A percentile compares a stretch with the other conserved stretches of the same genome.
Evolutionary conservation across 495 filamentous ascomycete genomes (phyloP).

Genomic region (Hyaloscypha variabilis): DNA sequence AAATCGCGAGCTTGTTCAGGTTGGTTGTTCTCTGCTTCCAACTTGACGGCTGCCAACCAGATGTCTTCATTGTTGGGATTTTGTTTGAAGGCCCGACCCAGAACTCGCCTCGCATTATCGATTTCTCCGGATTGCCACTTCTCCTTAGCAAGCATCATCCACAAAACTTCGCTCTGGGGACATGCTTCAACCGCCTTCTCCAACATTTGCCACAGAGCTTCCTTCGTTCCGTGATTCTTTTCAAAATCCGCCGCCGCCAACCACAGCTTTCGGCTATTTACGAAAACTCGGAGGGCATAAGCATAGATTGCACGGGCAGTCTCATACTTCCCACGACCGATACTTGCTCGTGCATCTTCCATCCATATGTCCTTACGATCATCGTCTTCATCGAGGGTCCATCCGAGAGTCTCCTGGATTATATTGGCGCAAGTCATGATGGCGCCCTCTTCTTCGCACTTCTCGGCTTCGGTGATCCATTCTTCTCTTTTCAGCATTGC

Average conservation of each 20-base stretch:
- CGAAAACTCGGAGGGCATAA: slow-evolving; percentile 86
- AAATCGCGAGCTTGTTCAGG: slow-evolving; percentile 80
- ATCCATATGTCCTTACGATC: slow-evolving; percentile 94
- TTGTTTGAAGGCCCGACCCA: slow-evolving; percentile 86
- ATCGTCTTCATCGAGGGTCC: slow-evolving; percentile 93
- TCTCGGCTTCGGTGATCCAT: slow-evolving; percentile 94
- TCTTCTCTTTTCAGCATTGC: slow-evolving; percentile 97
- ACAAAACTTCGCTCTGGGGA: slow-evolving; percentile 85
- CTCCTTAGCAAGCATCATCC: slow-evolving; percentile 94
- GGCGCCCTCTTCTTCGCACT: slow-evolving; percentile 91
- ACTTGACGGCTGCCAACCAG: slow-evolving; percentile 91
- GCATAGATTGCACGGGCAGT: slow-evolving; percentile 93
- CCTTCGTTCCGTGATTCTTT: slow-evolving; percentile 83
- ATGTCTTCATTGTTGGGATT: slow-evolving; percentile 97
- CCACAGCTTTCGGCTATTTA: slow-evolving; percentile 82
- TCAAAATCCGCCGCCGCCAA: slow-evolving; percentile 89
- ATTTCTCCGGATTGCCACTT: slow-evolving; percentile 87
- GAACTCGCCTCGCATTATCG: slow-evolving; percentile 79
- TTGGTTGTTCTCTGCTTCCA: slow-evolving; percentile 85
- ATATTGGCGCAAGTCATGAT: slow-evolving; percentile 84
- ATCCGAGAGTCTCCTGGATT: slow-evolving; percentile 90
- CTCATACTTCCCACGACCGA: slow-evolving; percentile 77
- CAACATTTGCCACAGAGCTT: slow-evolving; percentile 79
- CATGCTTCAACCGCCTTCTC: slow-evolving; percentile 95
- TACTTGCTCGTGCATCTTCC: slow-evolving; percentile 83